A percentile compares a stretch with the other conserved stretches of the same genome.
Evolutionary conservation across 2,329 filamentous ascomycete species (phyloP).

Genomic region (Scolecobasidium constrictum): DNA sequence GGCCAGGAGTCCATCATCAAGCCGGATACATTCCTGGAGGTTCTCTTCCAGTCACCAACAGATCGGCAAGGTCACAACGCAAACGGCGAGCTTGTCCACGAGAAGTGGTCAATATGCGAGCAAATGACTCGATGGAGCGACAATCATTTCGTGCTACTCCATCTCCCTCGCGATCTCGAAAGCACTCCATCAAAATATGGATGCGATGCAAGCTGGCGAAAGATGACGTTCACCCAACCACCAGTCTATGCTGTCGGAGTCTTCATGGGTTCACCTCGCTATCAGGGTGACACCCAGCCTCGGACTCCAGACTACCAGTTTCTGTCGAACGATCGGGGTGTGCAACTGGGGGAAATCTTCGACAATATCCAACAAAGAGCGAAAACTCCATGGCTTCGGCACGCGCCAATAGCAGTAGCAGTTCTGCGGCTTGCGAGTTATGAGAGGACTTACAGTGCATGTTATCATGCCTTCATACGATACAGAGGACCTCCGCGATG

Average conservation of each 20-base stretch:
- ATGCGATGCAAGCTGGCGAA: not conserved
- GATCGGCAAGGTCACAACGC: not conserved
- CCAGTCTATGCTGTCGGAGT: not conserved
- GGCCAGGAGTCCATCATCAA: not conserved
- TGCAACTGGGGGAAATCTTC: not conserved
- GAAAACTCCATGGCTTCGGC: not conserved
- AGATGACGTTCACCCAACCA: not conserved
- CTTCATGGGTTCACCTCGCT: not conserved
- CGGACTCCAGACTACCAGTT: not conserved
- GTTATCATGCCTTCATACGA: not conserved
- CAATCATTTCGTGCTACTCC: not conserved
- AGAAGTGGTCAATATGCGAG: not conserved
- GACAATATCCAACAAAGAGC: not conserved
- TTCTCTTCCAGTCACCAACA: not conserved
- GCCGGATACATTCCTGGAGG: not conserved
- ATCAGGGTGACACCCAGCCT: not conserved
- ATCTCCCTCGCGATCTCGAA: not conserved
- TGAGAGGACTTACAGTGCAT: not conserved
- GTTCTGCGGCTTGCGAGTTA: not conserved
- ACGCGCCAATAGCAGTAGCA: not conserved
- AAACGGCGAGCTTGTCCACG: not conserved
- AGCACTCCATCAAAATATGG: not conserved
- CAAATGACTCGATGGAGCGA: not conserved
- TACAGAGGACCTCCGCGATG: too few relatives aligned
- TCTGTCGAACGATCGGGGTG: not conserved